Evolutionary conservation across 2,329 filamentous ascomycete species (phyloP), one percentile per base, ranked within the genome.

Genomic region (Trichoderma sp.): DNA sequence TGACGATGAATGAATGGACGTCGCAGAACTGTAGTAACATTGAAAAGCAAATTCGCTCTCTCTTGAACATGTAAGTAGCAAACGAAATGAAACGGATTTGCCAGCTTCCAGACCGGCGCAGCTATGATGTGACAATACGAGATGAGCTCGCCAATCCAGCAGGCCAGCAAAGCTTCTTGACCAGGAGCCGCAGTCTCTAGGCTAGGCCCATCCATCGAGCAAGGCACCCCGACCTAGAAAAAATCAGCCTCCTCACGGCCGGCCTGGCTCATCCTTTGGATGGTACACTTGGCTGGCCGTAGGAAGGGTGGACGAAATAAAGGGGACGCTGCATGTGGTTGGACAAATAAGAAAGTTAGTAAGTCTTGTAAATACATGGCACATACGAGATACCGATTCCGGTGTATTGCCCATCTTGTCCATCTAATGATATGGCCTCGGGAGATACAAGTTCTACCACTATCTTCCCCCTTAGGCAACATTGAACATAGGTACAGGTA

Each of bases 101-200:
- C 30, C 63, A 32, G 52, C 34, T 43, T 43, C n/a, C 2, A 34
- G 26, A 16, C 34, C 18, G 37, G 16, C n/a, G 39, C 52, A 43
- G 46, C 52, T 46, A 66, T 28, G 37, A 66, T 28, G 34, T 46
- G 63, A 49, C 34, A 28, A 34, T 66, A 66, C 56, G 18, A 58
- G 32, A 66, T 46, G 52, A 8, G 39, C 26, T 56, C 63, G 46
- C 21, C 49, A 32, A n/a, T n/a, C 54, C 11, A 32, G 54, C 26
- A 34, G 18, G 54, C 28, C 30, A 56, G 28, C 54, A 56, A 56
- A 49, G 54, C n/a, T 10, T 56, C 5, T 46, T 65, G 43, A 37
- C 61, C 34, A 46, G 10, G 37, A 66, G 63, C 63, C 37, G 63
- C 52, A 46, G 56, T 26, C 51, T 65, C 24, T 66, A 58, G 63